phyloP scores from a whole-genome alignment of 2,329 filamentous ascomycete species.

The Pseudocercospora vitis region DNA sequence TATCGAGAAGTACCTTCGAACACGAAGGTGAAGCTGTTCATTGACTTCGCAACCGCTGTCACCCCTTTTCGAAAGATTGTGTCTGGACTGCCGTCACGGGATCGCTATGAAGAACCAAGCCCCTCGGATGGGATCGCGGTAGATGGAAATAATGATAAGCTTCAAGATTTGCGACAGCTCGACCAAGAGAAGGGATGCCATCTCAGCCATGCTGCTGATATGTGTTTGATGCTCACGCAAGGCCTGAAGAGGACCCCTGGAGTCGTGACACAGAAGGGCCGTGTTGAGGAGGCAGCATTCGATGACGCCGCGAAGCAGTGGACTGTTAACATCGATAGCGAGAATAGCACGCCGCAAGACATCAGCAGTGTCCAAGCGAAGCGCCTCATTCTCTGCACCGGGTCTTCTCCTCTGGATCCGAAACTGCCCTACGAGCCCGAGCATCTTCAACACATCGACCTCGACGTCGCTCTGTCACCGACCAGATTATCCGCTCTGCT shows the following conservation, averaged over 20 bases:
- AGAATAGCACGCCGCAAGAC: conserved; percentile 26
- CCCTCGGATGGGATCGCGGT: conserved; percentile 31
- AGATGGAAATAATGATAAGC: conserved; percentile 50
- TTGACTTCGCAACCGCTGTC: conserved; percentile 57
- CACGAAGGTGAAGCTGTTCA: conserved; percentile 61
- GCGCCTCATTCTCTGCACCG: conserved; percentile 59
- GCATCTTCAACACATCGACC: conserved; percentile 48
- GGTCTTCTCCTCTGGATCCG: conserved; percentile 52
- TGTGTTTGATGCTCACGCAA: conserved; percentile 51
- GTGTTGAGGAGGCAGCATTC: conserved; percentile 43
- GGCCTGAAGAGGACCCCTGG: conserved; percentile 46
- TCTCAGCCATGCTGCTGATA: conserved; percentile 59
- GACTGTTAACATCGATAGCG: conserved; percentile 39
- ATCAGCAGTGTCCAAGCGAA: conserved; percentile 40
- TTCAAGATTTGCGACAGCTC: conserved; percentile 54
- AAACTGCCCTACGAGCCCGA: conserved; percentile 46
- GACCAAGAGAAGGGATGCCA: conserved; percentile 59
- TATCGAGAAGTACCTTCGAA: conserved; percentile 65
- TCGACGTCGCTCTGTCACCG: conserved; percentile 59
- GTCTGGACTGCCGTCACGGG: conserved; percentile 43
- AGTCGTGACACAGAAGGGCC: conserved; percentile 43
- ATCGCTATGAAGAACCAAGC: conserved; percentile 32
- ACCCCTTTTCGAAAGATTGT: conserved; percentile 55
- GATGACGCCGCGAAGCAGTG: conserved; percentile 41
- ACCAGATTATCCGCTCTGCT: conserved; percentile 48